phyloP scores from a whole-genome alignment of 768 basidiomycete species.

The Candolleomyces aberdarensis region DNA sequence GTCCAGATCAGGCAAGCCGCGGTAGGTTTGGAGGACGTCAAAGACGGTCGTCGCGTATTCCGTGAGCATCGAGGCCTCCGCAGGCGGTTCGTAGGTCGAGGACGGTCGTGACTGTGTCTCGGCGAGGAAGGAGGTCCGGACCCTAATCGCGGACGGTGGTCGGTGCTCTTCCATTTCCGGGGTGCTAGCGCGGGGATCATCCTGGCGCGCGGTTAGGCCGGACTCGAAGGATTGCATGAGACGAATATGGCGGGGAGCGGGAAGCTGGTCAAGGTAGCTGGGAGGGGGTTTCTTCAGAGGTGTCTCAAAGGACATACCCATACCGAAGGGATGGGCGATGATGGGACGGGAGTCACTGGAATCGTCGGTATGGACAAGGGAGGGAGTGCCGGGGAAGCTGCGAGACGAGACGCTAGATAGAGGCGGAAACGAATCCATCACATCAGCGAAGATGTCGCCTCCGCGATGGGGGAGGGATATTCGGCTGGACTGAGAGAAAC shows the following conservation, averaged over 20 bases:
- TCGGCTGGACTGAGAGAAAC: conserved; percentile 28
- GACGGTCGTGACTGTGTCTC: conserved; percentile 3
- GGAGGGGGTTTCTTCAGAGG: conserved; percentile 41
- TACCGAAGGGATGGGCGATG: conserved; percentile 60
- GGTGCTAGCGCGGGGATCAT: conserved; percentile 21
- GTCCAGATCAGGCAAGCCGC: conserved; percentile 72
- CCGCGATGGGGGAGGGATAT: conserved; percentile 22
- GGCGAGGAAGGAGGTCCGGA: conserved; percentile 7
- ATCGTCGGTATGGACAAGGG: conserved; percentile 19
- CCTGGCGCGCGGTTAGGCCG: conserved; percentile 68
- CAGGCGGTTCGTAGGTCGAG: conserved; percentile 9
- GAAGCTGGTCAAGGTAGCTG: conserved; percentile 31
- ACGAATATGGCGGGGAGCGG: conserved; percentile 56
- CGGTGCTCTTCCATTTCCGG: conserved; percentile 15
- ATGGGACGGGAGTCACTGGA: conserved; percentile 18
- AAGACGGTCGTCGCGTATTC: conserved; percentile 75
- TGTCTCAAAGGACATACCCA: conserved; percentile 57
- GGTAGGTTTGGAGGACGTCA: conserved; percentile 77
- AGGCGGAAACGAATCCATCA: conserved; percentile 55
- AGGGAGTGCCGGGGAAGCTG: conserved; percentile 26
- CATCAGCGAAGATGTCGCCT: conserved; percentile 59
- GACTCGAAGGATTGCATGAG: conserved; percentile 90
- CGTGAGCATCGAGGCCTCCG: conserved; percentile 42
- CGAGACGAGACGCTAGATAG: conserved; percentile 35
- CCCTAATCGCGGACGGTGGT: conserved; percentile 29